A percentile compares a stretch with the other conserved stretches of the same genome.
Evolutionary conservation across 2,329 filamentous ascomycete genomes (phyloP).

Genomic region (Colletotrichum viniferum): DNA sequence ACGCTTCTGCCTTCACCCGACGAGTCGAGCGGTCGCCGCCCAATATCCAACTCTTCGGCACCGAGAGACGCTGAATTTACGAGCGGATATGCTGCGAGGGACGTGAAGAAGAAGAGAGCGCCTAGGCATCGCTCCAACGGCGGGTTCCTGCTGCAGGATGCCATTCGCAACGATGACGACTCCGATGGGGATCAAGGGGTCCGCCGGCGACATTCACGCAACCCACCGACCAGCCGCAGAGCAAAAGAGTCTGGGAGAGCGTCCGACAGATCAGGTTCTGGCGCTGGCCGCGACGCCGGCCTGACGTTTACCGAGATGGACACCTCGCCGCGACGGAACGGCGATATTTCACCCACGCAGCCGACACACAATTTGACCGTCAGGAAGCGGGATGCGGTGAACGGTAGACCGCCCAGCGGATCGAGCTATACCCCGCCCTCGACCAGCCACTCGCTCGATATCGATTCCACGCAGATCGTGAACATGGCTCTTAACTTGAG

Average conservation of each 20-base stretch:
- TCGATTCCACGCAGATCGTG: conserved; percentile 88
- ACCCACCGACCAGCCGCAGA: conserved; percentile 12
- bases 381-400: conserved; percentile 20
- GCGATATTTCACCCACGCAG: conserved; percentile 3
- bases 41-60: not conserved
- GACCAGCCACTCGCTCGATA: conserved; percentile 51
- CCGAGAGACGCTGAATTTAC: conserved; percentile 25
- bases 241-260: conserved; percentile 1
- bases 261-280: conserved; percentile 11
- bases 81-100: conserved; percentile 20
- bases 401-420: conserved; percentile 23
- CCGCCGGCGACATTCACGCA: conserved; percentile 31
- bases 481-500: conserved; percentile 90
- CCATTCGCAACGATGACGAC: conserved; percentile 34
- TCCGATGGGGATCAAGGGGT: conserved; percentile 34
- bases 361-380: conserved; percentile 6
- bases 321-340: not conserved
- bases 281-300: conserved; percentile 10
- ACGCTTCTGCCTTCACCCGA: conserved; percentile 15
- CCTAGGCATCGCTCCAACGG: conserved; percentile 51
- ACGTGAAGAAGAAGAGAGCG: conserved; percentile 23
- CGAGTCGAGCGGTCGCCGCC: not conserved
- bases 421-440: conserved; percentile 22
- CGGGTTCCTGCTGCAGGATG: conserved; percentile 56
- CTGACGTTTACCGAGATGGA: not conserved